These are phyloP conservation scores for Tolypocladium album DNA, from an alignment of 2,329 filamentous ascomycete genomes.

Conservation along the genomic window DNA sequence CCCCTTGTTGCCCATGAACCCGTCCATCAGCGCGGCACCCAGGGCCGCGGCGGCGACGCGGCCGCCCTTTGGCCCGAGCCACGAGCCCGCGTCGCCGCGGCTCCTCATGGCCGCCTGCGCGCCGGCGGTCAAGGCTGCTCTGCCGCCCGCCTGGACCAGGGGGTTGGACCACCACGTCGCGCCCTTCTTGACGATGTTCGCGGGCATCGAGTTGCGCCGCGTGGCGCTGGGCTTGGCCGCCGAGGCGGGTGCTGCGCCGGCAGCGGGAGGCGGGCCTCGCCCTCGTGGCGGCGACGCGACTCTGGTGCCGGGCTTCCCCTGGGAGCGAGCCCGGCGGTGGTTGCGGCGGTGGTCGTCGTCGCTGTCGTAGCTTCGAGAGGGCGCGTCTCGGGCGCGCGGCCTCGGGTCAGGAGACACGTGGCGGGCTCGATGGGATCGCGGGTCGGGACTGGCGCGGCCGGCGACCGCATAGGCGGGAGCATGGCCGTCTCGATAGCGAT, in stretches of 20 bases:
- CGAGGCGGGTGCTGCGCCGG: conserved; percentile 1
- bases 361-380: conserved; percentile 6
- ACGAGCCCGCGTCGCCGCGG: conserved; percentile 32
- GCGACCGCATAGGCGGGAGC: conserved; percentile 1
- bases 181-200: conserved; percentile 9
- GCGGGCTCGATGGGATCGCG: background rate
- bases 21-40: conserved; percentile 36
- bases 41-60: conserved; percentile 37
- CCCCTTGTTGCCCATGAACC: conserved; percentile 27
- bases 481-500: conserved; percentile 6
- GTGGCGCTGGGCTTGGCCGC: conserved; percentile 8
- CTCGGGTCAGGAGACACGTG: conserved; percentile 3
- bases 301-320: conserved; percentile 9
- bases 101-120: conserved; percentile 36
- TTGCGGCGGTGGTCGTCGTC: conserved; percentile 8
- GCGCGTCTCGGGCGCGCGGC: background rate
- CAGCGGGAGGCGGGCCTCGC: conserved; percentile 10
- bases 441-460: background rate
- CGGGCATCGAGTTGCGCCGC: conserved; percentile 23
- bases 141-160: conserved; percentile 28
- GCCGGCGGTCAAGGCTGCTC: conserved; percentile 35
- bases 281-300: conserved; percentile 11
- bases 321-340: conserved; percentile 12
- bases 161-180: conserved; percentile 26
- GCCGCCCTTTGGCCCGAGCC: conserved; percentile 37